phyloP scores from a whole-genome alignment of 2,329 filamentous ascomycete species.

The Blastomyces parvus region DNA sequence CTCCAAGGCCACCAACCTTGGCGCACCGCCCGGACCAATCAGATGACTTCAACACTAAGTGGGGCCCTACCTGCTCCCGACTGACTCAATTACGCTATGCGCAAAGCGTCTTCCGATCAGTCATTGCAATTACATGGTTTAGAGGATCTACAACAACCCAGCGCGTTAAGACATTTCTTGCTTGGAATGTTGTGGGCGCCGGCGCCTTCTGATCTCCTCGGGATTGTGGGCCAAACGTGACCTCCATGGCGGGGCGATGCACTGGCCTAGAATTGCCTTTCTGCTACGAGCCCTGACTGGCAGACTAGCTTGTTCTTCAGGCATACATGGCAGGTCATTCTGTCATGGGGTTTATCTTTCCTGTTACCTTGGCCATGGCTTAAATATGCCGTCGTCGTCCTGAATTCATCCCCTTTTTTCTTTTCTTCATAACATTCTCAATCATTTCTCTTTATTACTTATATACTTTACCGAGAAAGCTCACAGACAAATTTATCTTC shows the following conservation, averaged over 20 bases:
- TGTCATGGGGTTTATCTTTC: background rate
- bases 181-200: conserved; percentile 6
- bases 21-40: conserved; percentile 3
- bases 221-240: conserved; percentile 1
- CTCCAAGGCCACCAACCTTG: background rate
- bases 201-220: background rate
- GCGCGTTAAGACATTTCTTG: background rate
- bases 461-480: background rate
- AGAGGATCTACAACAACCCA: background rate
- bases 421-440: conserved; percentile 1
- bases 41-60: background rate
- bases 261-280: conserved; percentile 6
- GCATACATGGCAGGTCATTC: conserved; percentile 5
- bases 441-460: background rate
- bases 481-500: background rate
- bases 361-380: background rate
- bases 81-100: conserved; percentile 1
- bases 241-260: conserved; percentile 6
- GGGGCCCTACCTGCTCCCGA: background rate
- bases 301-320: conserved; percentile 2
- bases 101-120: background rate
- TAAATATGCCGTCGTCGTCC: conserved; percentile 3
- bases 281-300: background rate
- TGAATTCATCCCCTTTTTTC: background rate
- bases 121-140: conserved; percentile 6